Conservation (phyloP, 2,329 filamentous ascomycete species). For the Aspergillus novofumigatus region DNA sequence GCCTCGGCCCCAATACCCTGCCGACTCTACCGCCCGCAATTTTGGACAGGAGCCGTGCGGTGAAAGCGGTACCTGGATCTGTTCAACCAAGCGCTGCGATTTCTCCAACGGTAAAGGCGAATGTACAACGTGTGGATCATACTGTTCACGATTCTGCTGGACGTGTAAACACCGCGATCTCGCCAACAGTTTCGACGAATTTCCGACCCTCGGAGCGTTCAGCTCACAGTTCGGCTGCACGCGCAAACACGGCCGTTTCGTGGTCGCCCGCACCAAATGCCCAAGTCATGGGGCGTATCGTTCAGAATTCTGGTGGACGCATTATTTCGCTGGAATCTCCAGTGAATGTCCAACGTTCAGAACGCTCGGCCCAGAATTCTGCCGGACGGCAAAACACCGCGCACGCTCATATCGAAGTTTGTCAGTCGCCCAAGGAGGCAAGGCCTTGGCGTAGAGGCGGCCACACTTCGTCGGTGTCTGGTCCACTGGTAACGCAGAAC, state of each 20-base stretch:
- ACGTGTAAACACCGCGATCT: background rate
- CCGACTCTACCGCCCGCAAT: background rate
- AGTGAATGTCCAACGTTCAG: background rate
- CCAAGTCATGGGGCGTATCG: background rate
- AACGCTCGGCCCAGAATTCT: background rate
- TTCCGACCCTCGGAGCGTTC: background rate
- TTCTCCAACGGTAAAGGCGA: background rate
- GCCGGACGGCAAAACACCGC: background rate
- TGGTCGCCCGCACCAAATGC: background rate
- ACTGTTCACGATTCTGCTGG: background rate
- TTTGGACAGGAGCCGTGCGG: background rate
- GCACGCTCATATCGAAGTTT: background rate
- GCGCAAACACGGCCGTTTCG: background rate
- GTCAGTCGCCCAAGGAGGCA: background rate
- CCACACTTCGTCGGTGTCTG: background rate
- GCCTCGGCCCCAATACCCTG: background rate
- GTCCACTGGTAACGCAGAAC: background rate
- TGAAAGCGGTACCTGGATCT: background rate
- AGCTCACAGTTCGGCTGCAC: background rate
- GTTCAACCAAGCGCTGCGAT: background rate
- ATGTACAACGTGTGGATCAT: background rate
- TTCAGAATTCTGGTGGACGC: background rate
- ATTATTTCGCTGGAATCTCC: background rate
- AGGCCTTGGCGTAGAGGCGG: background rate
- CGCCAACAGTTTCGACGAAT: background rate